Conservation (phyloP, 192 early-diverging fungal genomes). For the Kappamyces sp. region DNA sequence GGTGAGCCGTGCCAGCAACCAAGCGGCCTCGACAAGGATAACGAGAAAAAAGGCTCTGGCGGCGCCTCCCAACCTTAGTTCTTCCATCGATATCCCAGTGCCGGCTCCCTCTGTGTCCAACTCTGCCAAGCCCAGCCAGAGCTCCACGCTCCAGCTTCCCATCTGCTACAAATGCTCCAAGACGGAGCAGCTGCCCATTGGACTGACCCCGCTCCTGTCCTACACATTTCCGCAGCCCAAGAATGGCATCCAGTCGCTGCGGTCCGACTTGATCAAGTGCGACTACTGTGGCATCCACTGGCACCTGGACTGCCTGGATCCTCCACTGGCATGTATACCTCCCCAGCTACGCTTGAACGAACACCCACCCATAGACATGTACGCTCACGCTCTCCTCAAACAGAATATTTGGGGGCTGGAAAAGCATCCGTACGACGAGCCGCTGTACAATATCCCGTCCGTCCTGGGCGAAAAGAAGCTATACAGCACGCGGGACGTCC, state of each 20-base stretch:
- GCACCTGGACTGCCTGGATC: constrained; percentile 49
- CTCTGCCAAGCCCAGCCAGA: neutral
- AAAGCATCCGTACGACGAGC: neutral
- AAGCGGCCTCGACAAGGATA: neutral
- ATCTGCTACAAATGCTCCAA: constrained; percentile 25
- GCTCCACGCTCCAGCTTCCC: neutral
- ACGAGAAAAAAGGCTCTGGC: neutral
- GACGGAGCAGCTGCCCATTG: constrained; percentile 8
- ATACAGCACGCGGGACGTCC: neutral
- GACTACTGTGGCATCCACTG: constrained; percentile 45
- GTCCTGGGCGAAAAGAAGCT: neutral
- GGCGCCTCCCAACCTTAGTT: neutral
- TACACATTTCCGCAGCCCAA: constrained; percentile 15
- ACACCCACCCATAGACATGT: constrained; percentile 20
- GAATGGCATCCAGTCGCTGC: constrained; percentile 14
- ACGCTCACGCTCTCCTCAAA: neutral
- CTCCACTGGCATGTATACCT: constrained; percentile 35
- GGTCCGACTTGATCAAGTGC: constrained; percentile 40
- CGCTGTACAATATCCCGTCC: neutral
- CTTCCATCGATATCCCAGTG: neutral
- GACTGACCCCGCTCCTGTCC: constrained; percentile 19
- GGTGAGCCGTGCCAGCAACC: constrained; percentile 15
- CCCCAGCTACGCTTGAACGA: constrained; percentile 20
- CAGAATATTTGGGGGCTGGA: constrained; percentile 17
- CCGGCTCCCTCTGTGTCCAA: neutral